Conservation (phyloP, 768 basidiomycete genomes). For the Boletus vermiculosoides region DNA sequence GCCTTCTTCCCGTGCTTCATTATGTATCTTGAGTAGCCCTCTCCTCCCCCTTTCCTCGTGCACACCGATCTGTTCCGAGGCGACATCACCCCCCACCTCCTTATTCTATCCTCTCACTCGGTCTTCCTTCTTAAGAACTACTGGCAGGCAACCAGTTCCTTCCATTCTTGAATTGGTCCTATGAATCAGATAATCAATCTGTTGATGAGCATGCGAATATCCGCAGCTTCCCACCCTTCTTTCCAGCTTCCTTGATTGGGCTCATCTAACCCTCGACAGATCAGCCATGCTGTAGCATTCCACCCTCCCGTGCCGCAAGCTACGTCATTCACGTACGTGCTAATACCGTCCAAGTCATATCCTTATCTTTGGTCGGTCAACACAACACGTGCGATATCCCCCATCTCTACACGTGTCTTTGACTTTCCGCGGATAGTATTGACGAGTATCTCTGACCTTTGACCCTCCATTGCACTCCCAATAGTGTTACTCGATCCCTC, state of each 20-base stretch:
- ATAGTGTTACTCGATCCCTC: not conserved
- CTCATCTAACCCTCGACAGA: not conserved
- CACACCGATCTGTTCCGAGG: slow-evolving; percentile 1
- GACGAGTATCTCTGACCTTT: not conserved
- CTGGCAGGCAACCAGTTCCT: not conserved
- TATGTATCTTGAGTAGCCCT: slow-evolving; percentile 6
- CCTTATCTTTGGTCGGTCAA: not conserved
- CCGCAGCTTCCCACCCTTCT: slow-evolving; percentile 4
- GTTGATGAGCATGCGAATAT: not conserved
- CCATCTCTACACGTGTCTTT: slow-evolving; percentile 4
- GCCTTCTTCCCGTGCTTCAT: slow-evolving; percentile 16
- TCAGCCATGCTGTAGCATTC: slow-evolving; percentile 1
- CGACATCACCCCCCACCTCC: not conserved
- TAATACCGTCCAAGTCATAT: not conserved
- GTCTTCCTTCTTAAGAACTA: not conserved
- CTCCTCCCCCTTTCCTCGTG: slow-evolving; percentile 8
- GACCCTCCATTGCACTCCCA: not conserved
- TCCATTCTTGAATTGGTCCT: not conserved
- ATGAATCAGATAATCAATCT: slow-evolving; percentile 8
- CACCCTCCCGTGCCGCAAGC: not conserved
- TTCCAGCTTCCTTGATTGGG: not conserved
- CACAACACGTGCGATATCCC: not conserved
- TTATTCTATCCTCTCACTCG: not conserved
- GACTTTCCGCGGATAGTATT: slow-evolving; percentile 3
- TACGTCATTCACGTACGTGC: not conserved